Evolutionary conservation across 345 rosid genomes (phyloP).

Genomic region (Syzygium jambos): DNA sequence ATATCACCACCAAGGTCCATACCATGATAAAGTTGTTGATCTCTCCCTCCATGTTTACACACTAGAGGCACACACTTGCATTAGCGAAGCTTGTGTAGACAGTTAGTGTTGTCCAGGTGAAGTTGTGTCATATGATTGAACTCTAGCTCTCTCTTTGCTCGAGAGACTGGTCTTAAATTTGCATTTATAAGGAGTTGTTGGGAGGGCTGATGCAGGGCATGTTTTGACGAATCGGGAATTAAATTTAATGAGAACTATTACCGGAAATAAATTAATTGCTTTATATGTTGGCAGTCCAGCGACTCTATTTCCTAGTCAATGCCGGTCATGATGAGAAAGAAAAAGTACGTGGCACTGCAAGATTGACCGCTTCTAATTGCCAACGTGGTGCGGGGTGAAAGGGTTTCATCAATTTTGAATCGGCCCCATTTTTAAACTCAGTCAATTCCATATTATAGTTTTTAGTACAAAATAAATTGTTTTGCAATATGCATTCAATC

Average conservation of each 20-base stretch:
- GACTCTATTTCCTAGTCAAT: no score
- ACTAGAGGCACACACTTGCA: neutral
- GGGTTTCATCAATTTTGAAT: neutral
- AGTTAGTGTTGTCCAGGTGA: neutral
- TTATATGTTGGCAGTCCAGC: no score
- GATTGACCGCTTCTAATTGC: neutral
- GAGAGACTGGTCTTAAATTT: neutral
- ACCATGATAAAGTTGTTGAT: slow-evolving; percentile 6
- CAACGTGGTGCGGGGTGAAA: neutral
- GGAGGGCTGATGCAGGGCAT: neutral
- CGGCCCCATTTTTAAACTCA: neutral
- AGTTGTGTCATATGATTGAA: neutral
- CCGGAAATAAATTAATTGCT: neutral
- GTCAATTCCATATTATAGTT: neutral
- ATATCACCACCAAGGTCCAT: slow-evolving; percentile 6
- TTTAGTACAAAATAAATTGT: neutral
- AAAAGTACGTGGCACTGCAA: rapidly evolving
- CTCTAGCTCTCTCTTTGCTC: neutral
- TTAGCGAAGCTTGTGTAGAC: neutral
- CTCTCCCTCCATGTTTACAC: neutral
- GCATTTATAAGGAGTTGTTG: neutral
- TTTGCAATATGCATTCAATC: neutral
- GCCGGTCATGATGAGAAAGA: neutral
- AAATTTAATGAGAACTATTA: neutral
- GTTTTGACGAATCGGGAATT: neutral